Base-by-base conservation (phyloP, 2,329 filamentous ascomycete genomes). In the Hypoxylon sp. region DNA sequence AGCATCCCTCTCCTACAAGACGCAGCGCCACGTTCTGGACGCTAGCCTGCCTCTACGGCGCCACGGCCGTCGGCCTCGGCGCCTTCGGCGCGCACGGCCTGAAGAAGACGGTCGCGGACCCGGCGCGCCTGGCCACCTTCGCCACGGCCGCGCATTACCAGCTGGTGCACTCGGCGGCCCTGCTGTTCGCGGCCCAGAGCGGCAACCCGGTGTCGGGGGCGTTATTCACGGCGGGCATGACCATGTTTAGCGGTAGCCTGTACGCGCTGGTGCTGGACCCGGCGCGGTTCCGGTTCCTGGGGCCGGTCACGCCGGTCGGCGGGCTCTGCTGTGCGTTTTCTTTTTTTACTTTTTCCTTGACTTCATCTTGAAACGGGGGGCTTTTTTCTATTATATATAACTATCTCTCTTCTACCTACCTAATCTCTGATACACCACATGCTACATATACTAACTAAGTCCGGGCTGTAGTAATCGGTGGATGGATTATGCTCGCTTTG, bases 61-160 rank as follows among this genome's bases (percentile, higher is more conserved):
- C 87, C 8, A 78, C 83, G 4, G 83, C 84, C 72, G 88, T 91
- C 50, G 80, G 80, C 15, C 74, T 90, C 57, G 88, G 88, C 30
- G 89, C 89, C 0, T 91, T 91, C 75, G 89, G 89, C 34, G 87
- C 88, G 11, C 89, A 91, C 73, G 88, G 88, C 10, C 79, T 91
- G 41, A 90, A 89, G 78, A 82, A 82, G 62, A 79, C 80, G 67
- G 86, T 89, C 71, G 72, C 82, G 8, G 87, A 90, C 68, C 87
- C 88, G 2, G 75, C 80, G 11, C 82, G 82, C 63, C 75, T 90
- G 41, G 83, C 85, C 5, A 89, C 81, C 73, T 91, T 87, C 84
- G 75, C 77, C 10, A 91, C 88, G 0, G 89, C 88, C 1, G 88
- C 88, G 2, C 87, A 91, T 41, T 91, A 91, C 70, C 88, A 90